Evolutionary conservation across 164 flowering plant species (phyloP), one percentile per base, ranked within the genome.

Genomic region (Annona squamosa): DNA sequence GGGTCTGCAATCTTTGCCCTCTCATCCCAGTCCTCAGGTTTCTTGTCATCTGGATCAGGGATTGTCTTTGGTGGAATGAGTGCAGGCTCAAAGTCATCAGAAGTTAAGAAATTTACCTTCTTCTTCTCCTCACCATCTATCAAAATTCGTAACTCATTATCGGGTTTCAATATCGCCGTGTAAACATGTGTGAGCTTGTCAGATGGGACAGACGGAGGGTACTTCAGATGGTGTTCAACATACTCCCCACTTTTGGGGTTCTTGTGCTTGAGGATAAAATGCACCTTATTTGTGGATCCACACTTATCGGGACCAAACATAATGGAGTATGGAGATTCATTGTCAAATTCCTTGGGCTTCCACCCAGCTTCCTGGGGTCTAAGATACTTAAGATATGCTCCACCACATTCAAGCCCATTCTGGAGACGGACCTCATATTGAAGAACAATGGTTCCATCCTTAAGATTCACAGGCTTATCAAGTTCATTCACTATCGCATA

Each of bases 241-340:
- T 80, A 95, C 71, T 91, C 89, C 5, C 99, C 99, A 75, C 71
- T 88, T 85, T 90, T 95, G 43, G 98, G 98, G 78, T 91, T 95
- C 84, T 95, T 93, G 73, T 93, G 99, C 86, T 93, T 95, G 18
- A 93, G 68, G 70, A 95, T 95, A 79, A 95, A 95, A 76, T 95
- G 99, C 66, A 95, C 94, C 86, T 93, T 95, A 78, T 95, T 93
- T 10, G 98, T 95, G 52, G 86, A 74, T 3, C 99, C 99, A 83
- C 99, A 95, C 74, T 90, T 95, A 78, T 95, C 98, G 63, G 99
- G 99, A 68, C 99, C 99, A 87, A 95, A 95, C 98, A 95, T 95
- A 65, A 95, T 91, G 0, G 98, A 74, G 76, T 95, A 95, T 1
- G 99, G 99, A 62, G 97, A 90, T 56, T 95, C 97, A 72, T 89